Conservation (phyloP, 108 stramenopile genomes). For the Parmales sp. region DNA sequence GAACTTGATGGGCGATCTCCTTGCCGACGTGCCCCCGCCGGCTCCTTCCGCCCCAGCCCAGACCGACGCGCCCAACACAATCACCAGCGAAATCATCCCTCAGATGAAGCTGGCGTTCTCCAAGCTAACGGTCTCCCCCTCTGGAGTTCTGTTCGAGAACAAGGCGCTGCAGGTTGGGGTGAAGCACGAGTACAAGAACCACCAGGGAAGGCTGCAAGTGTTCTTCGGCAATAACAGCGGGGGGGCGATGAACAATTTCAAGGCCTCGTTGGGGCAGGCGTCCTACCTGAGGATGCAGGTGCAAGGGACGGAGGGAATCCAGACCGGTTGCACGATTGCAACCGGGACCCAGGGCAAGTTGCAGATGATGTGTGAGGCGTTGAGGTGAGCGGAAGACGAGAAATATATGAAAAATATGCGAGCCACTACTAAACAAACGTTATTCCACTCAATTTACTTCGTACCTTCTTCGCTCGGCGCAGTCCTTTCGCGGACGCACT, state of each 20-base stretch:
- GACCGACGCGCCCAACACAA: not conserved
- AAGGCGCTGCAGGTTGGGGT: constrained; percentile 70
- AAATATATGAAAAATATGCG: too few species aligned
- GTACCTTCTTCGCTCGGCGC: too few species aligned
- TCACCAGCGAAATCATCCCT: constrained; percentile 39
- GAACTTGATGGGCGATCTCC: not conserved
- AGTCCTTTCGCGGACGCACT: constrained; percentile 87
- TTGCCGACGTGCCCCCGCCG: not conserved
- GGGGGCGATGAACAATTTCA: constrained; percentile 53
- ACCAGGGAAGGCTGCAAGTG: constrained; percentile 78
- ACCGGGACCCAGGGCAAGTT: constrained; percentile 73
- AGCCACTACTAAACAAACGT: too few species aligned
- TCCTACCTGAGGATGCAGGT: constrained; percentile 73
- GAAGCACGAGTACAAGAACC: constrained; percentile 76
- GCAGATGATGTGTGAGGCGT: constrained; percentile 1
- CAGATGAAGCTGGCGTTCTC: constrained; percentile 81
- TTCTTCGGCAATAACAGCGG: constrained; percentile 75
- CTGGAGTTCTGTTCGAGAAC: constrained; percentile 80
- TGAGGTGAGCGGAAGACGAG: too few species aligned
- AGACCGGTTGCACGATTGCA: constrained; percentile 64
- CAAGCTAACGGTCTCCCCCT: constrained; percentile 68
- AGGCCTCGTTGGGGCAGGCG: constrained; percentile 55
- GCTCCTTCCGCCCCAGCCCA: not conserved
- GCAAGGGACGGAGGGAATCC: constrained; percentile 61
- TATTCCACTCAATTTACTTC: too few species aligned